A percentile compares a stretch with the other conserved stretches of the same genome.
Conservation (phyloP, 352 stramenopile species). For the Globisporangium orthogonon region DNA sequence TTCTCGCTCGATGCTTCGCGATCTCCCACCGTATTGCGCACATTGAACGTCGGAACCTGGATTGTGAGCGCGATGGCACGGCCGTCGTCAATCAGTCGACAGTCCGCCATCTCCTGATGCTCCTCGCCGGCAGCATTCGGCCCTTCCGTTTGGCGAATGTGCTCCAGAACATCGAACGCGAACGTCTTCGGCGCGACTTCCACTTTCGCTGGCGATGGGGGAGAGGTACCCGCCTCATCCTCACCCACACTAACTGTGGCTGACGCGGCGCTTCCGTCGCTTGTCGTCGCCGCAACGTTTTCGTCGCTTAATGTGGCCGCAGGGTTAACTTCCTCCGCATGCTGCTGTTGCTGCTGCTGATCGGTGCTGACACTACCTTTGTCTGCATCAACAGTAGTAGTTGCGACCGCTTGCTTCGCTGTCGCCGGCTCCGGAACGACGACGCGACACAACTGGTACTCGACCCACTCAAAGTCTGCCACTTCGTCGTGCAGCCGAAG, state of each 20-base stretch:
- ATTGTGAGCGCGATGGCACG: conserved; percentile 13
- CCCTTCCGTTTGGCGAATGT: conserved; percentile 1
- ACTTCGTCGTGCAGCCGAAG: conserved; percentile 42
- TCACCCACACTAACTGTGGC: conserved; percentile 7
- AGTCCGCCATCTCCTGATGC: background rate
- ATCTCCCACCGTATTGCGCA: background rate
- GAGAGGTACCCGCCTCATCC: background rate
- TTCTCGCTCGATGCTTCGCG: conserved; percentile 5
- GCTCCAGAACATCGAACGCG: conserved; percentile 18
- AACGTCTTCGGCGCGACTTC: conserved; percentile 12
- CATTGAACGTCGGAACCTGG: conserved; percentile 15
- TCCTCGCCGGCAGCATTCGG: background rate
- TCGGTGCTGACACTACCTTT: background rate
- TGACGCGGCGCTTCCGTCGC: background rate
- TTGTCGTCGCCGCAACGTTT: background rate
- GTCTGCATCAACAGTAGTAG: background rate
- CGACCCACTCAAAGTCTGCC: conserved; percentile 45
- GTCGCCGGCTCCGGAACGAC: conserved; percentile 31
- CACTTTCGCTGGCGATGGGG: background rate
- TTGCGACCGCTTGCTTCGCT: conserved; percentile 1
- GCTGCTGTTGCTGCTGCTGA: no score
- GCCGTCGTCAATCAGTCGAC: conserved; percentile 8
- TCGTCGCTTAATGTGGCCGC: background rate
- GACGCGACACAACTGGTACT: conserved; percentile 40
- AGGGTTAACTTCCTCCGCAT: background rate